A percentile compares a stretch with the other conserved stretches of the same genome.
Evolutionary conservation across 2,329 filamentous ascomycete genomes (phyloP).

Genomic region (Truncatella angustata): DNA sequence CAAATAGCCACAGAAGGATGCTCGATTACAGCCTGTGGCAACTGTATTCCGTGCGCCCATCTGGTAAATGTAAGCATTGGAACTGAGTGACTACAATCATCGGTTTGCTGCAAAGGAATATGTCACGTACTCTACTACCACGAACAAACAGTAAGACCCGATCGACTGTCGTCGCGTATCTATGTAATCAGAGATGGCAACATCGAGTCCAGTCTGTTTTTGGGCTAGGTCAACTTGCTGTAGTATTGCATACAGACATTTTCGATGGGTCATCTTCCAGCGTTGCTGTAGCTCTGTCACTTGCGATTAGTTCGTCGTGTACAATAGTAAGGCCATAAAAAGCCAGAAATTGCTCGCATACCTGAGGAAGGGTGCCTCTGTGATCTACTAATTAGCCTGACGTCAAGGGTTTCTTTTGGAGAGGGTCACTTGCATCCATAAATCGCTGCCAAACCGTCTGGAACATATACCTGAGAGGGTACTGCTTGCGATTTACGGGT

Average conservation of each 20-base stretch:
- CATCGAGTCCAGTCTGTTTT: not conserved
- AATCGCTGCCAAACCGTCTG: not conserved
- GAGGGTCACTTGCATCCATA: not conserved
- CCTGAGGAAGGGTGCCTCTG: not conserved
- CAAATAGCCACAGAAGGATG: not conserved
- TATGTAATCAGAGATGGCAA: not conserved
- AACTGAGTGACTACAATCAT: no score
- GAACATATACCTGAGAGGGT: not conserved
- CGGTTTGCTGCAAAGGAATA: no score
- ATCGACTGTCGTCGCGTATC: not conserved
- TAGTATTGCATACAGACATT: not conserved
- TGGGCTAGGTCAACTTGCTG: not conserved
- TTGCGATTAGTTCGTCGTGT: no score
- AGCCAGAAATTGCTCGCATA: not conserved
- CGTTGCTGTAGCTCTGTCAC: not conserved
- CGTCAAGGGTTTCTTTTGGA: not conserved
- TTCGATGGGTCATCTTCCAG: not conserved
- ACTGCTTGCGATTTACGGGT: not conserved
- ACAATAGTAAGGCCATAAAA: no score
- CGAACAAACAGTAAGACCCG: not conserved
- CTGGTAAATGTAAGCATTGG: not conserved
- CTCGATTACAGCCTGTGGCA: not conserved
- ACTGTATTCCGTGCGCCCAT: constrained; percentile 1
- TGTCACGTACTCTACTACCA: not conserved
- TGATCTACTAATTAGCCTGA: not conserved